phyloP scores from a whole-genome alignment of 1,284 basidiomycete species.

The Cryptococcus sp. region DNA sequence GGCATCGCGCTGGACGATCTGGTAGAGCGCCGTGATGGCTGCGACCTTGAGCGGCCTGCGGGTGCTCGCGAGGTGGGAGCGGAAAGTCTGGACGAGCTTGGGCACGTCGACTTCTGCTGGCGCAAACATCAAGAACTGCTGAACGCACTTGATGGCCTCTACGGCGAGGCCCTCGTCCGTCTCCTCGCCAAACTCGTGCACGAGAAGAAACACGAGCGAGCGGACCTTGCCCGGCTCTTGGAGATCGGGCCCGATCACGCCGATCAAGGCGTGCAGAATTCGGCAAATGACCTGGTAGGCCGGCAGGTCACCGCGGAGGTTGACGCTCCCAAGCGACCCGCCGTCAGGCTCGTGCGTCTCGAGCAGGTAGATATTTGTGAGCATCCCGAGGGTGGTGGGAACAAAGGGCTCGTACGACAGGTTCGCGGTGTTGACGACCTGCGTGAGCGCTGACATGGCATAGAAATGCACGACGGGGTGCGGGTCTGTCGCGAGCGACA shows the following conservation, averaged over 20 bases:
- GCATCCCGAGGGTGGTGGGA: conserved; percentile 80
- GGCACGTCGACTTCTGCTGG: conserved; percentile 76
- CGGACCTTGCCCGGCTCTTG: conserved; percentile 81
- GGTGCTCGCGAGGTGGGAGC: conserved; percentile 70
- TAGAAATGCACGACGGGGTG: conserved; percentile 96
- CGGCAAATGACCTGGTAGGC: conserved; percentile 88
- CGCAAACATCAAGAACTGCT: conserved; percentile 95
- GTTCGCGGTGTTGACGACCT: conserved; percentile 88
- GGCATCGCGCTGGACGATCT: conserved; percentile 94
- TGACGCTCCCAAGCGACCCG: conserved; percentile 76
- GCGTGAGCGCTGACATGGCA: conserved; percentile 78
- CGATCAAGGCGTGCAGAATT: conserved; percentile 88
- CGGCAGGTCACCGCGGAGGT: conserved; percentile 84
- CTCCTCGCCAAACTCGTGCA: conserved; percentile 80
- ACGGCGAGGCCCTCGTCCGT: conserved; percentile 83
- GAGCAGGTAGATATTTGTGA: conserved; percentile 83
- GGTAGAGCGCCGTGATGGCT: conserved; percentile 92
- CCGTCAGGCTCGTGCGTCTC: conserved; percentile 94
- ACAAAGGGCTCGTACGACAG: conserved; percentile 88
- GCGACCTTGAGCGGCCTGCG: conserved; percentile 83
- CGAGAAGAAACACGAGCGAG: conserved; percentile 75
- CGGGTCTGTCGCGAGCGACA: conserved; percentile 92
- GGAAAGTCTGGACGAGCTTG: conserved; percentile 68
- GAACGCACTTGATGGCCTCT: conserved; percentile 91
- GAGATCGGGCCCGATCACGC: conserved; percentile 91